A percentile compares a stretch with the other conserved stretches of the same genome.
Evolutionary conservation across 352 stramenopile genomes (phyloP).

Genomic region (Phytopythium helicoides): DNA sequence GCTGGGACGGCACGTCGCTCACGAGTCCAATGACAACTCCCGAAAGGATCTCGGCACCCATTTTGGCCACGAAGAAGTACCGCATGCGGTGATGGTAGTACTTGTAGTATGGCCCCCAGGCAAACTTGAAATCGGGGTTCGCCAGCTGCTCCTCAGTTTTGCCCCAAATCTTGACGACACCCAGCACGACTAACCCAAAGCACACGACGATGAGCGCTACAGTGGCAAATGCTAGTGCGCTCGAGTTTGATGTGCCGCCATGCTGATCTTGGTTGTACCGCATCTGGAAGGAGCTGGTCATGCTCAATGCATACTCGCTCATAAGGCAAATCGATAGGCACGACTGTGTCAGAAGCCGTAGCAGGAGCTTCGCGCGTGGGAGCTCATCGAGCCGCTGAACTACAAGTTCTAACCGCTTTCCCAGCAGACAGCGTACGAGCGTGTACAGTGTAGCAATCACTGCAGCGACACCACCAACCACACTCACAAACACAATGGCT

Average conservation of each 20-base stretch:
- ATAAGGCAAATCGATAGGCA: constrained; percentile 75
- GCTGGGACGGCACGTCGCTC: constrained; percentile 68
- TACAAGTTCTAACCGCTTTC: constrained; percentile 46
- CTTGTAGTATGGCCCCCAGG: constrained; percentile 81
- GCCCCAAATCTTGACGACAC: constrained; percentile 60
- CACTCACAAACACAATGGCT: constrained; percentile 54
- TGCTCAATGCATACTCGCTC: constrained; percentile 76
- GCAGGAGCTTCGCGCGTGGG: constrained; percentile 62
- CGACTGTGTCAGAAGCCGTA: constrained; percentile 63
- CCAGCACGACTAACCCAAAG: constrained; percentile 64
- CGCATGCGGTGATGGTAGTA: constrained; percentile 62
- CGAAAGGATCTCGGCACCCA: constrained; percentile 72
- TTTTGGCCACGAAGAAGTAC: constrained; percentile 80
- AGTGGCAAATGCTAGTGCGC: constrained; percentile 55
- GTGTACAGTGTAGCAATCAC: constrained; percentile 59
- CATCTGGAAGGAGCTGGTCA: constrained; percentile 80
- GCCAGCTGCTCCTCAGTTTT: constrained; percentile 55
- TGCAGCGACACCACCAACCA: constrained; percentile 56
- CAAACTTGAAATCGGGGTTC: constrained; percentile 76
- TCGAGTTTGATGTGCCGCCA: constrained; percentile 27
- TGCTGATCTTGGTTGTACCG: constrained; percentile 59
- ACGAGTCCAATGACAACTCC: constrained; percentile 73
- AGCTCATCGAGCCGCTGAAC: constrained; percentile 64
- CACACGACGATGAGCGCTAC: constrained; percentile 62
- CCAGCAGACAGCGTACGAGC: constrained; percentile 41